A percentile compares a stretch with the other conserved stretches of the same genome.
Conservation (phyloP, 441 rosid species). For the Syzygium syzygioides region DNA sequence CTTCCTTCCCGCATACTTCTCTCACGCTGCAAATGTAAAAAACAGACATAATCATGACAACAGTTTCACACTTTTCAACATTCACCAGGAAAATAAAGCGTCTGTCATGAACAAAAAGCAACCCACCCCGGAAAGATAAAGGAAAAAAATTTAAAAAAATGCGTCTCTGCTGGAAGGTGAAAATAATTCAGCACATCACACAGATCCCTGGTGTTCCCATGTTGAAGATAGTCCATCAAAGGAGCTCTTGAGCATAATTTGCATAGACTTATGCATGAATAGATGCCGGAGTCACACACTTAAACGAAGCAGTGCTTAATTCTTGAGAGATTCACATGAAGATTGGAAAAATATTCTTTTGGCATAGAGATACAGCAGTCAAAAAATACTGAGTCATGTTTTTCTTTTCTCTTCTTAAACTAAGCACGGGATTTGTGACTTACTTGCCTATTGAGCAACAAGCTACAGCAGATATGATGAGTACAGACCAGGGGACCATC, state of each 20-base stretch:
- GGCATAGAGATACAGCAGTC: background rate
- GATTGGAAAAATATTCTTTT: background rate
- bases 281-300: background rate
- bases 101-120: background rate
- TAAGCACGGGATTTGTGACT: background rate
- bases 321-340: background rate
- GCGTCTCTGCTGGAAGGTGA: background rate
- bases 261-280: background rate
- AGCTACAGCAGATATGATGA: background rate
- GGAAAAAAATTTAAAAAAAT: background rate
- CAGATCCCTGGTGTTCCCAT: background rate
- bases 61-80: background rate
- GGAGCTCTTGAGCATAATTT: background rate
- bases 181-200: background rate
- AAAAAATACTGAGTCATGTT: background rate
- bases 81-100: background rate
- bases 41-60: background rate
- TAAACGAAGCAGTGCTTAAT: background rate
- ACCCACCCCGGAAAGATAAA: background rate
- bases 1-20: slow-evolving; percentile 83
- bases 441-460: rapidly evolving
- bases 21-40: slow-evolving; percentile 58
- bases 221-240: background rate
- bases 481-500: background rate
- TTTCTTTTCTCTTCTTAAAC: background rate